Base-by-base conservation (phyloP, 2,329 filamentous ascomycete species). In the Cadophora luteo-olivacea region DNA sequence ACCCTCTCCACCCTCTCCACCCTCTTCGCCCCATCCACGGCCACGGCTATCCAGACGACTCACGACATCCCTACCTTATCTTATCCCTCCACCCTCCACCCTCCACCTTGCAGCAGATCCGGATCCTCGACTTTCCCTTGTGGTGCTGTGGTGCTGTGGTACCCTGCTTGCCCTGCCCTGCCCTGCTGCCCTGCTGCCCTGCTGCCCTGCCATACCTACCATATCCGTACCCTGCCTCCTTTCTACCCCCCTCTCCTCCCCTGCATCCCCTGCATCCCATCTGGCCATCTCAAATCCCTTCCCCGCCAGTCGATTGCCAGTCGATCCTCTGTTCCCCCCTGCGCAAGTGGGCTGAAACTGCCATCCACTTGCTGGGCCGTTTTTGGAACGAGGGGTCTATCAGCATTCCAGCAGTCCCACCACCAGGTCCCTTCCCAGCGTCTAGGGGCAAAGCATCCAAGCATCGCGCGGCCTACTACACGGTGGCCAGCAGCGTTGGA, bases 271-370 rank as follows among this genome's bases (percentile, higher is more conserved):
- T 9, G 16, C 24, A 12, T 24, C 24, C 60, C 60, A 29, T 29
- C 25, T 33, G 8, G 45, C 61, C 61, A 52, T 63, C 65, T 51
- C 55, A 36, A 58, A 36, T 33, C 51, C 60, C 33, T 55, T 57
- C 32, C 32, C 22, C 29, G 51, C 64, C 64, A 69, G 60, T 58
- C 67, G 62, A 66, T 68, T 36, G 60, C 64, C 64, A 69, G 60
- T 58, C 67, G 62, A 66, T 68, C 49, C 36, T 69, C 60, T 4
- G n/a, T 32, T 29, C n/a, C 45, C 54, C 61, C 64, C 29, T 52
- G 36, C 12, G 52, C 52, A 52, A 51, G 38, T 61, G 66, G 65
- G 66, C 69, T 70, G 69, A 70, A 69, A 71, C 67, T 54, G 45
- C 48, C 63, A 61, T 32, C 58, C 41, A 48, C 24, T 29, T 49